Percentiles rank a stretch among this genome's conserved stretches.
Conservation (phyloP, 345 rosid genomes). For the Acer saccharum region DNA sequence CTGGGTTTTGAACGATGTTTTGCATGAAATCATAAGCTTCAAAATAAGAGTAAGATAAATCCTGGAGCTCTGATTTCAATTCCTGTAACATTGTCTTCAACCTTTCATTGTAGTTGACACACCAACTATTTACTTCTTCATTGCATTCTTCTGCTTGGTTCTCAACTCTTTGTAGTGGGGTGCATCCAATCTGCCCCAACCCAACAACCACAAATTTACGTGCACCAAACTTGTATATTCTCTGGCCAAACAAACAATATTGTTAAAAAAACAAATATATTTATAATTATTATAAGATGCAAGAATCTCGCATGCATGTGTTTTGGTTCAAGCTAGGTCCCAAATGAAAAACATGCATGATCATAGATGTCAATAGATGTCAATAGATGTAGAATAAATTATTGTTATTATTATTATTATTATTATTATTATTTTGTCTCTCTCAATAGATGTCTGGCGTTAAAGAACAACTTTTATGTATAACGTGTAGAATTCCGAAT, state of each 20-base stretch:
- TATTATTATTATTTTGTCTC: too few species aligned
- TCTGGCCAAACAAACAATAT: conserved; percentile 30
- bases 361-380: too few species aligned
- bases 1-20: conserved; percentile 46
- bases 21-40: conserved; percentile 45
- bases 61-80: conserved; percentile 40
- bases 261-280: too few species aligned
- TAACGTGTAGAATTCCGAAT: too few species aligned
- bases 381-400: too few species aligned
- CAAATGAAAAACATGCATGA: too few species aligned
- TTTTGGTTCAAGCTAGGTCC: too few species aligned
- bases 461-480: too few species aligned
- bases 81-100: conserved; percentile 39
- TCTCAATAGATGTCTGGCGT: too few species aligned
- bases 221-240: conserved; percentile 43
- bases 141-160: conserved; percentile 44
- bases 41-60: conserved; percentile 51
- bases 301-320: too few species aligned
- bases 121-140: conserved; percentile 39
- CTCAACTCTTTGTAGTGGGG: conserved; percentile 47
- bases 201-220: conserved; percentile 56
- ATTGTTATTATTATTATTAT: too few species aligned
- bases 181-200: conserved; percentile 54
- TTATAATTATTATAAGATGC: too few species aligned
- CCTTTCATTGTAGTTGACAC: conserved; percentile 45